phyloP scores from a whole-genome alignment of 2,329 filamentous ascomycete genomes.

The Cryoendolithus antarcticus region DNA sequence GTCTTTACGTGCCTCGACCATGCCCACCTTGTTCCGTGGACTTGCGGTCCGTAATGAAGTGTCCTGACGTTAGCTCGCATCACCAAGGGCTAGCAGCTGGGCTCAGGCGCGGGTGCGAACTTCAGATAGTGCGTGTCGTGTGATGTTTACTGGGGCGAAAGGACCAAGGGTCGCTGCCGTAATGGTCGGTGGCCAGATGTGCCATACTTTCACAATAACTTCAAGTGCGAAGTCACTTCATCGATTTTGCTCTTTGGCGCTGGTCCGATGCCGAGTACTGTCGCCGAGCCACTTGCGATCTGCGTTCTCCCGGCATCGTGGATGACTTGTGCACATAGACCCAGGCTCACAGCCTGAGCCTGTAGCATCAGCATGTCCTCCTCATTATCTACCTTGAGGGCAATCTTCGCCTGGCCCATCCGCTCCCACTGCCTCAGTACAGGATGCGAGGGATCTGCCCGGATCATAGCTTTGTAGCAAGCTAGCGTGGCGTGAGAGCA shows the following conservation, averaged over 20 bases:
- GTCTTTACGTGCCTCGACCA: too few relatives aligned
- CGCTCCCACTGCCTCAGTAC: conserved; percentile 77
- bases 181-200: too few relatives aligned
- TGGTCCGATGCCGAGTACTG: conserved; percentile 63
- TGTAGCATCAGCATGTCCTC: conserved; percentile 66
- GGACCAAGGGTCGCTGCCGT: too few relatives aligned
- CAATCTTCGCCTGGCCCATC: conserved; percentile 83
- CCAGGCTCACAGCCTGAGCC: conserved; percentile 68
- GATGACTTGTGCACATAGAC: conserved; percentile 79
- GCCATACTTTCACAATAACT: conserved; percentile 51
- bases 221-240: conserved; percentile 70
- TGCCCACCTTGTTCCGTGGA: too few relatives aligned
- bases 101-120: too few relatives aligned
- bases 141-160: too few relatives aligned
- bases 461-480: conserved; percentile 77
- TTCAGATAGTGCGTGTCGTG: too few relatives aligned
- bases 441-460: conserved; percentile 41
- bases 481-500: conserved; percentile 92
- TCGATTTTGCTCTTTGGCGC: conserved; percentile 82
- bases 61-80: too few relatives aligned
- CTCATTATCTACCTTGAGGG: conserved; percentile 75
- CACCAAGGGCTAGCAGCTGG: too few relatives aligned
- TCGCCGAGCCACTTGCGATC: conserved; percentile 85
- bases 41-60: too few relatives aligned
- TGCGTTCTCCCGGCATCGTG: conserved; percentile 94